Base-by-base conservation (phyloP, 2,329 filamentous ascomycete genomes). In the Myriangium duriaei region DNA sequence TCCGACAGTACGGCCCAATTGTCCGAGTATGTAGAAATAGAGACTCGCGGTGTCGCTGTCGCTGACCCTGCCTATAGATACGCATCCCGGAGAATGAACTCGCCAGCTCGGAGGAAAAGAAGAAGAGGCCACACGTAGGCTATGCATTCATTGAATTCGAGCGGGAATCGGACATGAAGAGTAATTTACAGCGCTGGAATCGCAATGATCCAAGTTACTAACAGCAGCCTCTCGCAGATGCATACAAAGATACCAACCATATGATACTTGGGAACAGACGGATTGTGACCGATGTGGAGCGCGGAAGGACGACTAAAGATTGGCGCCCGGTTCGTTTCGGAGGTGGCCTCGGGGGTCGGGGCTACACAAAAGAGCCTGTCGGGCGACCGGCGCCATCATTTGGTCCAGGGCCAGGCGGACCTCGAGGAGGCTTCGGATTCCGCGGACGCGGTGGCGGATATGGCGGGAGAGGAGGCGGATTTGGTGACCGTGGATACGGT, bases 121-220 rank as follows among this genome's bases (percentile, higher is more conserved):
- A 71, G 59, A 74, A 71, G 40, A 65, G 62, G 54, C 85, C 87
- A 63, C 83, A 92, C 55, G 73, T 80, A 53, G 91, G 91, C 45
- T 98, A 98, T 61, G 91, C 85, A 44, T 98, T 98, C 57, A 81
- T 98, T 50, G 84, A 96, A 39, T 98, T 88, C 57, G 88, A 96
- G 63, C 80, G 84, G 59, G 91, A 96, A 64, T 87, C 88, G 63
- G 91, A 96, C 59, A 95, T 96, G 87, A 92, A 92, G 85, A 86
- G 87, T 95, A 92, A 34, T 37, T 30, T 21, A 34, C 37, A 35
- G 40, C 42, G 34, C n/a, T n/a, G n/a, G n/a, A n/a, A n/a, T n/a
- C n/a, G 31, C 39, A 28, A 32, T 46, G 37, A 38, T 37, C 47
- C 51, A 51, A 46, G 81, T 78, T 82, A 65, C 82, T 78, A 76